Conservation (phyloP, 2,329 filamentous ascomycete genomes). For the Aspergillus sp. region DNA sequence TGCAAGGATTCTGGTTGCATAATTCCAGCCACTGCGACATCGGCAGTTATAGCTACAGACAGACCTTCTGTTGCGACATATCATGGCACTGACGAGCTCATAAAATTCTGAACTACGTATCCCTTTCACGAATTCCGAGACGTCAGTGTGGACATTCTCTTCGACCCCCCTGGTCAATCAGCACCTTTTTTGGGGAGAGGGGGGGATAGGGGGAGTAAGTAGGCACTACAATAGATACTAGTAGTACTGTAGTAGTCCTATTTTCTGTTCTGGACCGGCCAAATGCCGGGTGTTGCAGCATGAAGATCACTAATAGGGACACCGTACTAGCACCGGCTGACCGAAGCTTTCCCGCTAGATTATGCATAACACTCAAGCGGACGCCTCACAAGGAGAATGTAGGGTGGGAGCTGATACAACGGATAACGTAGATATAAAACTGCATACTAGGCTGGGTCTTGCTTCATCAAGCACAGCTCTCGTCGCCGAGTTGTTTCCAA, state of each 20-base stretch:
- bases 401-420: no score
- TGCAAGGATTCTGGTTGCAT: not conserved
- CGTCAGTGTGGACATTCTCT: not conserved
- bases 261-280: not conserved
- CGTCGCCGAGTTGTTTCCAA: not conserved
- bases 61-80: not conserved
- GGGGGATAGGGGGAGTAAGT: not conserved
- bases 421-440: no score
- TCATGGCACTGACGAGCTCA: not conserved
- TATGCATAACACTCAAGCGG: not conserved
- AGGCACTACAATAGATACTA: not conserved
- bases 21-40: not conserved
- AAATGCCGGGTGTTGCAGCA: constrained; percentile 3
- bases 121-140: not conserved
- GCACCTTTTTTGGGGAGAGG: not conserved
- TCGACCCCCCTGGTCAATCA: not conserved
- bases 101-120: not conserved
- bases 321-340: not conserved
- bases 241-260: not conserved
- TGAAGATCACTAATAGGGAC: constrained; percentile 1
- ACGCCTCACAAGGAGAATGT: not conserved
- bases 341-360: constrained; percentile 5
- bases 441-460: no score
- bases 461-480: not conserved
- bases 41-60: not conserved